Evolutionary conservation across 257 asterid species (phyloP).

Genomic region (Plantago elongata): DNA sequence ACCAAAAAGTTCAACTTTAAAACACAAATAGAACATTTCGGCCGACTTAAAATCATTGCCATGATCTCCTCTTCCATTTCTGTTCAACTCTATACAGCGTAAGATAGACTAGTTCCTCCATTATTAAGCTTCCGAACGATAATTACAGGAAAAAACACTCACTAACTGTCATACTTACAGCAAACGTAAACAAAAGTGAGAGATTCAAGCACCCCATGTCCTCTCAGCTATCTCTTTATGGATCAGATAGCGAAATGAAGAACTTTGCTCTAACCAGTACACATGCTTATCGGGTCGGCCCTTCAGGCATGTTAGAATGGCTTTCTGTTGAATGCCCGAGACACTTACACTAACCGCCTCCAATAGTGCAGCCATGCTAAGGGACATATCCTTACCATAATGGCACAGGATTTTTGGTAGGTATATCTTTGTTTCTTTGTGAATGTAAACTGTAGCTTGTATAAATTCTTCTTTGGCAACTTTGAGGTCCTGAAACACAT

Average conservation of each 20-base stretch:
- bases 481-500: constrained; percentile 59
- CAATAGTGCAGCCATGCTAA: constrained; percentile 46
- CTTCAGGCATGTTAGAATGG: constrained; percentile 35
- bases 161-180: constrained; percentile 4
- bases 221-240: constrained; percentile 46
- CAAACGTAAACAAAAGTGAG: neutral
- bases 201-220: constrained; percentile 25
- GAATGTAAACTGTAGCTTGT: constrained; percentile 45
- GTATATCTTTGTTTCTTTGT: constrained; percentile 57
- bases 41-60: too few species aligned
- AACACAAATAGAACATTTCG: neutral
- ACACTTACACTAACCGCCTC: constrained; percentile 49
- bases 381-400: constrained; percentile 74
- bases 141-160: constrained; percentile 6
- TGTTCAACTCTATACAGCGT: constrained; percentile 2
- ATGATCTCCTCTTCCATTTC: neutral
- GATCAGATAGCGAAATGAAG: constrained; percentile 67
- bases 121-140: constrained; percentile 2
- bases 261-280: constrained; percentile 62
- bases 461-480: constrained; percentile 74
- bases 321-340: constrained; percentile 47
- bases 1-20: neutral
- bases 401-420: constrained; percentile 58
- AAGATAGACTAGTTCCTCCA: constrained; percentile 6
- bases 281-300: constrained; percentile 55